Percentiles rank a stretch among this genome's conserved stretches.
phyloP scores from a whole-genome alignment of 1,139 yeast genomes.

The Taphrina deformans region DNA sequence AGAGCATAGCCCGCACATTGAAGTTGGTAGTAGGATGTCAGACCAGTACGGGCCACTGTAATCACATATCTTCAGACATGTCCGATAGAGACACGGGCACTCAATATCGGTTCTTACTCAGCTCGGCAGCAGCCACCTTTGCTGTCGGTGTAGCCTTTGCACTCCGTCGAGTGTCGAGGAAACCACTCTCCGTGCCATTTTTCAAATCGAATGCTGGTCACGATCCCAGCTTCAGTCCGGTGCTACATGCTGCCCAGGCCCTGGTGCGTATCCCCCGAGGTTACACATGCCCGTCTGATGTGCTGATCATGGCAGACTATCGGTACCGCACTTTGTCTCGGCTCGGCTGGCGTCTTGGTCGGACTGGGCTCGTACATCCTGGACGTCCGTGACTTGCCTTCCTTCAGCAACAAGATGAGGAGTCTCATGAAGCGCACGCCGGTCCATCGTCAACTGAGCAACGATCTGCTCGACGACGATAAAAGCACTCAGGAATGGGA shows the following conservation, averaged over 20 bases:
- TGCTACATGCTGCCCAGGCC: constrained; percentile 31
- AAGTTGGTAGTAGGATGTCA: too few species aligned
- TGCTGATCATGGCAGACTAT: too few species aligned
- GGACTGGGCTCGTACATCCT: constrained; percentile 6
- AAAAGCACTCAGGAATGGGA: constrained; percentile 20
- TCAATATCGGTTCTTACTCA: constrained; percentile 10
- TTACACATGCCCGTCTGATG: too few species aligned
- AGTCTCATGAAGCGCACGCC: constrained; percentile 13
- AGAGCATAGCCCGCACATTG: too few species aligned
- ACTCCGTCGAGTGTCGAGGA: background rate
- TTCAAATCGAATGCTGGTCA: constrained; percentile 12
- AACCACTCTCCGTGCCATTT: constrained; percentile 8
- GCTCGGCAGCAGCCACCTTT: constrained; percentile 21
- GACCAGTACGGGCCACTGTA: background rate
- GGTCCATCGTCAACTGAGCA: background rate
- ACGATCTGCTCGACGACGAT: background rate
- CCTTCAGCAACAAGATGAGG: constrained; percentile 24
- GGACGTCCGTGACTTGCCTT: constrained; percentile 17
- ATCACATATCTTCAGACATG: background rate
- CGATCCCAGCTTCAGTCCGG: constrained; percentile 27
- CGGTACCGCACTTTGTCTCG: constrained; percentile 18
- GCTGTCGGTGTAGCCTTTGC: constrained; percentile 23
- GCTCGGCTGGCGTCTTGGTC: constrained; percentile 15
- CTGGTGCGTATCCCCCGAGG: constrained; percentile 2
- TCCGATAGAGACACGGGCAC: background rate